These are phyloP conservation scores for Wickerhamiella hasegawae DNA, from an alignment of 805 yeast species.

Conservation along the genomic window DNA sequence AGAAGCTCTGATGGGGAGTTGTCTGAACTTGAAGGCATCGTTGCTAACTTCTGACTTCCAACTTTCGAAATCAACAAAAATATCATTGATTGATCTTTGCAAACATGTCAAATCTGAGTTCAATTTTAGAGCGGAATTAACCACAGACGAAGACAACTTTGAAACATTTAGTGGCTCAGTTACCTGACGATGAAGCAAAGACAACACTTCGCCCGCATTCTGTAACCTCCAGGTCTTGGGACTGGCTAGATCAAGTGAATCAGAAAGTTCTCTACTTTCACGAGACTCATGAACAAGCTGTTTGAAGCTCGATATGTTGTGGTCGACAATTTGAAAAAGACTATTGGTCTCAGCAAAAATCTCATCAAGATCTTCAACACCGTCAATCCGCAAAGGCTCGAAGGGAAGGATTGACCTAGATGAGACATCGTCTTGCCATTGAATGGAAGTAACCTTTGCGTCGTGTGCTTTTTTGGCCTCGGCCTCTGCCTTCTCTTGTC, in stretches of 20 bases:
- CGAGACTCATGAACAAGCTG: background rate
- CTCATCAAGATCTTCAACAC: slow-evolving; percentile 8
- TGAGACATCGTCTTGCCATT: background rate
- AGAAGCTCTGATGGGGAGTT: slow-evolving; percentile 5
- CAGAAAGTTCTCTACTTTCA: background rate
- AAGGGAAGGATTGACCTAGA: slow-evolving; percentile 1
- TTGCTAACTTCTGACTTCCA: background rate
- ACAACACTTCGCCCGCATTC: background rate
- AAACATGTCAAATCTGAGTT: background rate
- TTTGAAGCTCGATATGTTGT: slow-evolving; percentile 9
- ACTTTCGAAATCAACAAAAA: background rate
- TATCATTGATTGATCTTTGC: background rate
- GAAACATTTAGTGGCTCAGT: background rate
- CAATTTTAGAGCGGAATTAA: too few species aligned
- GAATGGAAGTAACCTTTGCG: background rate
- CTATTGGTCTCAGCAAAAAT: slow-evolving; percentile 10
- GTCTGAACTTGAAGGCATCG: background rate
- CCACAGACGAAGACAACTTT: too few species aligned
- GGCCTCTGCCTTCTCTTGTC: background rate
- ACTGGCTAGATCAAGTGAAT: background rate
- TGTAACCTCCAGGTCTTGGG: too few species aligned
- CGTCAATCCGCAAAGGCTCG: background rate
- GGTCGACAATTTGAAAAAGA: slow-evolving; percentile 12
- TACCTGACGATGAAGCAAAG: background rate
- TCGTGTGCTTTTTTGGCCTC: background rate